A percentile compares a stretch with the other conserved stretches of the same genome.
phyloP scores from a whole-genome alignment of 106 monocot species.

The Allium cepa region DNA sequence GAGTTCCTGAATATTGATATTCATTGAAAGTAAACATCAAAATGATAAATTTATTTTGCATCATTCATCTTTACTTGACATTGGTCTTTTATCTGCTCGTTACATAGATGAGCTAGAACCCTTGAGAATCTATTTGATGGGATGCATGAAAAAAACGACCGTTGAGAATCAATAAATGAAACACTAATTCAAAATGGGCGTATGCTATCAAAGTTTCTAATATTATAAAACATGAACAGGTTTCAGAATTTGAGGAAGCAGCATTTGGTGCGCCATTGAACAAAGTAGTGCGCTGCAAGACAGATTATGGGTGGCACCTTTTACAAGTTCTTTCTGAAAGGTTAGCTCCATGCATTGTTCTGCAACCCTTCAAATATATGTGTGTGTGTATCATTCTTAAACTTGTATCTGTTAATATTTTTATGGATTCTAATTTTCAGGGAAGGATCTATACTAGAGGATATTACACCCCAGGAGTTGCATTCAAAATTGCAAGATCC shows the following conservation, averaged over 20 bases:
- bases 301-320: slow-evolving; percentile 91
- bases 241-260: slow-evolving; percentile 93
- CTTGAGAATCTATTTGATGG: too few species aligned
- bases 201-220: neutral
- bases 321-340: slow-evolving; percentile 94
- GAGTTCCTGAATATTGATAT: too few species aligned
- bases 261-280: slow-evolving; percentile 89
- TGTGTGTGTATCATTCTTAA: neutral
- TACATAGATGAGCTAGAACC: too few species aligned
- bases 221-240: slow-evolving; percentile 24
- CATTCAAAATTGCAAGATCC: slow-evolving; percentile 92
- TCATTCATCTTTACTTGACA: too few species aligned
- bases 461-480: slow-evolving; percentile 71
- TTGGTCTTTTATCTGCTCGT: too few species aligned
- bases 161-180: neutral
- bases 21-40: too few species aligned
- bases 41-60: too few species aligned
- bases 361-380: neutral
- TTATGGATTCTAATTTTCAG: slow-evolving; percentile 12
- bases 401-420: neutral
- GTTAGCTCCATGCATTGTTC: slow-evolving; percentile 11
- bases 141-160: too few species aligned
- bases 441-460: slow-evolving; percentile 57
- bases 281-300: slow-evolving; percentile 92
- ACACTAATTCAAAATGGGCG: neutral